Base-by-base conservation (phyloP, 2,329 filamentous ascomycete species). In the Scedosporium aurantiacum region DNA sequence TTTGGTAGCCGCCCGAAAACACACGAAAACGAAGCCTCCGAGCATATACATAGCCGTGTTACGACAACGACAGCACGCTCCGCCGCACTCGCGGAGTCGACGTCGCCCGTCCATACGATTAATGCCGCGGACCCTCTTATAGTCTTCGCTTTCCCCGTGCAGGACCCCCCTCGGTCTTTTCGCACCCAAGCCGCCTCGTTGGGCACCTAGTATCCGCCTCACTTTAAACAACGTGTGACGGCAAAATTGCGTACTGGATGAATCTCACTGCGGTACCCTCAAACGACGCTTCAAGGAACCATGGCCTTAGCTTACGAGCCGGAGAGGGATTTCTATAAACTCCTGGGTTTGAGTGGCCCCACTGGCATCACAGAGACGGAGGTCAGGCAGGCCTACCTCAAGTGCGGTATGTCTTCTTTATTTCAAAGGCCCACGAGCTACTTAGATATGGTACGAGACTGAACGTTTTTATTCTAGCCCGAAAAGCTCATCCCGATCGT, bases 401-500 rank as follows among this genome's bases (percentile, higher is more conserved):
- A 61, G 23, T 61, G 59, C 37, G 59, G 59, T 61, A 61, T 32
- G 59, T 43, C 21, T 32, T 23, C 59, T 10, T 57, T 41, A 16
- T 32, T 55, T 28, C 27, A 16, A 28, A n/a, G 37, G 10, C n/a
- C n/a, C 37, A 16, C 4, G 25, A 21, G 2, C 52, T n/a, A 28
- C 23, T 21, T 12, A 21, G n/a, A 50, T 50, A 50, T 28, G 8
- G 10, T 5, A 25, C 12, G 18, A 45, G 16, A 58, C 40, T 45
- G 10, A 21, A 40, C 25, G 40, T 45, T 43, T 5, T 23, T 14
- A 28, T 5, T 45, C 6, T 62, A 91, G 91, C 91, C 57, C 78
- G 95, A 56, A 89, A 89, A 72, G 95, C 89, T 69, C 91, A 96
- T 69, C 91, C 91, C 6, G 91, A 96, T 71, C 87, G 91, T 63